Conservation (phyloP, 23 red algal species). For the Pyropia yezoensis region DNA sequence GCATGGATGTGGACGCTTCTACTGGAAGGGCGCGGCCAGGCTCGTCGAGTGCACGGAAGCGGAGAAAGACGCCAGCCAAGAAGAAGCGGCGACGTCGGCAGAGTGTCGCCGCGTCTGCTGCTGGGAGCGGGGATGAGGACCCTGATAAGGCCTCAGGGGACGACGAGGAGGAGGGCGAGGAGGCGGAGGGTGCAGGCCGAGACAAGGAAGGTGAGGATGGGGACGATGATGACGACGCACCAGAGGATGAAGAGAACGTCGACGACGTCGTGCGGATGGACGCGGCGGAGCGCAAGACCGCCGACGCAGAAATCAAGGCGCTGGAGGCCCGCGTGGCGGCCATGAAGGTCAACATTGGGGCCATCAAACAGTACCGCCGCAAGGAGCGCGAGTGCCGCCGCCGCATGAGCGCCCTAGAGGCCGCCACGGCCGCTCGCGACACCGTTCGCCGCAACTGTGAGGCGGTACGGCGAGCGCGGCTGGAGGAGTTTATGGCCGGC, state of each 20-base stretch:
- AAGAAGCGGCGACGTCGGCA: too few species aligned
- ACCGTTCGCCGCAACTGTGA: slow-evolving; percentile 47
- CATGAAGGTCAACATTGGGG: slow-evolving; percentile 52
- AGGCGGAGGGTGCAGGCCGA: slow-evolving; percentile 5
- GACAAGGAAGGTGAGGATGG: slow-evolving; percentile 9
- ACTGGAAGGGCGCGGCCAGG: too few species aligned
- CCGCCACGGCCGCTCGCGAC: slow-evolving; percentile 60
- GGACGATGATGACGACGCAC: slow-evolving; percentile 1
- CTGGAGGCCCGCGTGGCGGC: slow-evolving; percentile 45
- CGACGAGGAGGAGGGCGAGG: slow-evolving; percentile 1
- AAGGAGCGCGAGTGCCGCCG: slow-evolving; percentile 65
- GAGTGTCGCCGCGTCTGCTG: too few species aligned
- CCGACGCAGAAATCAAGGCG: slow-evolving; percentile 33
- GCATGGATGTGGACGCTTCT: too few species aligned
- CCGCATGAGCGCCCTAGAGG: slow-evolving; percentile 63
- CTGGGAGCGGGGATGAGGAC: too few species aligned
- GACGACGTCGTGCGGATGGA: slow-evolving; percentile 12
- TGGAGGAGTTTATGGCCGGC: slow-evolving; percentile 88
- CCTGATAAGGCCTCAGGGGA: background rate
- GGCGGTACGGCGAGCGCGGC: slow-evolving; percentile 42
- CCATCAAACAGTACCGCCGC: slow-evolving; percentile 50
- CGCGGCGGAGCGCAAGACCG: slow-evolving; percentile 12
- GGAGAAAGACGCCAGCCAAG: too few species aligned
- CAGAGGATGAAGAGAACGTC: slow-evolving; percentile 3
- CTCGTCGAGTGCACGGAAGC: too few species aligned